Evolutionary conservation across 116 monocot genomes (phyloP), one percentile per base, ranked within the genome.

Genomic region (Zostera marina): DNA sequence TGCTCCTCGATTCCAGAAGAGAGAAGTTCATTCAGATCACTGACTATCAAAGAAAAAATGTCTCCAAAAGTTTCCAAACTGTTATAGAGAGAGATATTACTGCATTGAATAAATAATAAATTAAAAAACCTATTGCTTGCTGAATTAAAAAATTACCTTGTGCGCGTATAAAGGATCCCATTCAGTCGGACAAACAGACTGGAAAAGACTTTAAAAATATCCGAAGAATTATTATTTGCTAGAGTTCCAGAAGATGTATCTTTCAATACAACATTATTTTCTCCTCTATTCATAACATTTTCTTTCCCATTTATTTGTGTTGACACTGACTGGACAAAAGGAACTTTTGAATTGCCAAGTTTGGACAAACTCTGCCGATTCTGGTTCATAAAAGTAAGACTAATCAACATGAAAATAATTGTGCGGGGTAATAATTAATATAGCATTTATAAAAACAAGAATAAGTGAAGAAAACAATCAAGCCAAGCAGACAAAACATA

Each of bases 61-160:
- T 99, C 98, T 56, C 56, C 90, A 77, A 99, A 99, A 51, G 91
- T 99, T 72, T 99, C 98, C 81, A 99, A 68, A 62, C 98, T 99
- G 85, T 6, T 5, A 45, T 19, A 61, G 14, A 9, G 21, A 1
- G 51, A 56, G 5, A 56, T 56, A 44, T 21, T 52, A 9, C 53
- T 7, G 32, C 38, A 11, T 43, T 9, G 24, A 58, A 23, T 26
- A 63, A 9, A 41, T 19, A n/a, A 32, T 22, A 17, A 17, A 52
- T 22, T 6, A 9, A 14, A 61, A 25, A 45, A 11, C 38, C 42
- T 5, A 1, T 38, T 45, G 46, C 22, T 47, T 52, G 11, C 7
- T 13, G 5, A 66, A 66, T 38, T 53, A 15, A 41, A 63, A 22
- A 23, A 60, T 22, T 80, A 91, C 98, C 98, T 99, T 16, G 98